Base-by-base conservation (phyloP, 305 asterid species). In the Salvia sclarea region DNA sequence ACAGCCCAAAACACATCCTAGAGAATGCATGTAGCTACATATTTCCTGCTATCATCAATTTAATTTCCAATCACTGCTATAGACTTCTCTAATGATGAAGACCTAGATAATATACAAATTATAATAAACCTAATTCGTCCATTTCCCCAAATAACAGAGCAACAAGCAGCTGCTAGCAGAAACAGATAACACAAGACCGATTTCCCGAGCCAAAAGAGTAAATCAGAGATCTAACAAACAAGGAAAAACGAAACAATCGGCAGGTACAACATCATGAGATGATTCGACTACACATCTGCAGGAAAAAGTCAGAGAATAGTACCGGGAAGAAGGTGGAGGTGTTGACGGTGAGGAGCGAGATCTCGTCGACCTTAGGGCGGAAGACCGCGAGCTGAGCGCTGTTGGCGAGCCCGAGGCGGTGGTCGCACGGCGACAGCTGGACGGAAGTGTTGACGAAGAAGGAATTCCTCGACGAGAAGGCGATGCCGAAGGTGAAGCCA, bases 361-460 rank as follows among this genome's bases (percentile, higher is more conserved):
- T 93, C 90, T 93, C 96, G 72, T 93, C 97, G 56, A 93, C 93
- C 79, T 87, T 90, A 62, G 98, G 97, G 65, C 97, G 93, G 85
- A 93, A 93, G 54, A 89, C 85, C 49, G 98, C 84, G 69, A 91
- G 58, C 83, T 90, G 96, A 52, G 97, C 78, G 80, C 69, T 87
- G 33, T 84, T 61, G 10, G 84, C 25, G 52, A 93, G 92, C 28
- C 87, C 68, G 21, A 91, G 85, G 72, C 96, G 87, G 53, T 71
- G 85, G 64, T 92, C 98, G 73, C 98, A 93, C 22, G 98, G 98
- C 0, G 97, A 90, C 47, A 90, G 80, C 85, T 86, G 89, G 3
- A 85, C 78, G 44, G 90, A 63, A 66, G n/a, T 78, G 64, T 84
- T 85, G 71, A 69, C 12, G 79, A 76, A 85, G 71, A 88, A 86